Base-by-base conservation (phyloP, 2,329 filamentous ascomycete species). In the Fragosphaeria purpurea region DNA sequence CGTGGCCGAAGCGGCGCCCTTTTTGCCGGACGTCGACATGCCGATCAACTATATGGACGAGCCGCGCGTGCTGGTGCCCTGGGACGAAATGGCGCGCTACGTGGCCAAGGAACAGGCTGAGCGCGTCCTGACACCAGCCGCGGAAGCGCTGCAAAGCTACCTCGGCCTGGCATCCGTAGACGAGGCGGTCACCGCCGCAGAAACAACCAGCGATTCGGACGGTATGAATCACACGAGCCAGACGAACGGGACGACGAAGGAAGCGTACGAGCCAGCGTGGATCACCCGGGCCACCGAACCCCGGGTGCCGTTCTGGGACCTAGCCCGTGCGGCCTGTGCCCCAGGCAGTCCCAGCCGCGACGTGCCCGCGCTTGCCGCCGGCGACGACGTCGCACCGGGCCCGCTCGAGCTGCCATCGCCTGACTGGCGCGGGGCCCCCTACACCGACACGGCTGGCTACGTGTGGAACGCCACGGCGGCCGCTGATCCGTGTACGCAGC, bases 11-110 rank as follows among this genome's bases (percentile, higher is more conserved):
- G 76, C 81, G 38, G 72, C 75, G 32, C 60, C 70, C 11, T 66
- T 72, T 46, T 61, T 85, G 30, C 81, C 80, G 5, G 80, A 85
- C 54, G 75, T 85, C 61, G 80, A 84, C 60, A 82, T 84, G 68
- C 75, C 80, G 9, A 77, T 84, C 66, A 84, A 85, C 59, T 70
- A 73, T 48, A 71, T 82, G 65, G 80, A 84, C 60, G 79, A 85
- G 60, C 74, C 80, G 33, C 71, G 81, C 30, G 62, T 85, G n/a
- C 65, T 83, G 34, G 77, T 81, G 4, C 72, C 77, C 8, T 79
- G 73, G 65, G 72, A 83, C 49, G 68, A 75, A 11, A 72, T 84
- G 50, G 68, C 74, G 31, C 65, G 66, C 31, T 65, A 77, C 46
- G 68, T 82, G 8, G 64, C 63, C 7, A 65, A 68, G 44, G 80